Percentiles rank a stretch among this genome's conserved stretches.
Evolutionary conservation across 345 rosid genomes (phyloP).

Genomic region (Ceriops tagal): DNA sequence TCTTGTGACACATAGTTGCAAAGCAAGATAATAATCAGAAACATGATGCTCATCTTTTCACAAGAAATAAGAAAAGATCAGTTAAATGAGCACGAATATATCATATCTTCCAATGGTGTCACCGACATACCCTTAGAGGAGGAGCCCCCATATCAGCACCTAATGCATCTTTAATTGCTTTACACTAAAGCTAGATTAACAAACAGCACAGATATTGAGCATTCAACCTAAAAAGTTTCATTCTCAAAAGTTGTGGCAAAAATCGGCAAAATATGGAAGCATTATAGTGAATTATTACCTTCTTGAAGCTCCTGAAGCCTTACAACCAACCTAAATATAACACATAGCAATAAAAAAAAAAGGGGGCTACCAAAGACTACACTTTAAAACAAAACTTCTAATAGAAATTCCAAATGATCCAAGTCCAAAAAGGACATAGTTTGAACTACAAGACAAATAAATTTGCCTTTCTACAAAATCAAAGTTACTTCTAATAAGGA

Average conservation of each 20-base stretch:
- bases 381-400: background rate
- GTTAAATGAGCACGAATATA: constrained; percentile 30
- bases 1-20: constrained; percentile 42
- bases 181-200: constrained; percentile 9
- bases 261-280: constrained; percentile 77
- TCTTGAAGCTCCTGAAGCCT: constrained; percentile 82
- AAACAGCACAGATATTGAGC: background rate
- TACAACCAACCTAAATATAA: constrained; percentile 71
- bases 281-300: constrained; percentile 70
- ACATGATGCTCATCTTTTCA: constrained; percentile 68
- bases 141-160: constrained; percentile 58
- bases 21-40: constrained; percentile 72
- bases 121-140: constrained; percentile 83
- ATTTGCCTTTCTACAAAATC: no score
- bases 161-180: constrained; percentile 83
- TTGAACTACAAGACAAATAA: no score
- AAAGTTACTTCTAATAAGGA: no score
- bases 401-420: background rate
- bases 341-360: no score
- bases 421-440: no score
- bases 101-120: constrained; percentile 67
- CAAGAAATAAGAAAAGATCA: constrained; percentile 77
- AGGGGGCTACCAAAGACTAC: background rate
- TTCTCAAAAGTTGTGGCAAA: constrained; percentile 60
- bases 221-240: background rate